phyloP scores from a whole-genome alignment of 306 rosid species.

The Echinosophora koreensis region DNA sequence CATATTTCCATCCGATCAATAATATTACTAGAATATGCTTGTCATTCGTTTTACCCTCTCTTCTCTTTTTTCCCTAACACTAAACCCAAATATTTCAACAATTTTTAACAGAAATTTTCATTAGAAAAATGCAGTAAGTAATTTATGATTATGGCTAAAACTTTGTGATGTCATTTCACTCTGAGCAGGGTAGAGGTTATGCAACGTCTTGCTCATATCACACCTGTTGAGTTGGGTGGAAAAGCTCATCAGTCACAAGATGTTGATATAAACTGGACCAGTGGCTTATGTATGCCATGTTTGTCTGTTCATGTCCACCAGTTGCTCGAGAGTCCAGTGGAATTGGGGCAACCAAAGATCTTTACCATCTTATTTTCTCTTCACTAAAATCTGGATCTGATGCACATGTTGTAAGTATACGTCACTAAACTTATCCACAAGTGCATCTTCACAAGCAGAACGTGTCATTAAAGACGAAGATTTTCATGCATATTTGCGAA shows the following conservation, averaged over 20 bases:
- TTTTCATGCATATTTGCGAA: constrained; percentile 27
- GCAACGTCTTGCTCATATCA: constrained; percentile 94
- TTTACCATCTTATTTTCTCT: constrained; percentile 90
- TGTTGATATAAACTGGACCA: constrained; percentile 93
- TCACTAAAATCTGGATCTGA: constrained; percentile 95
- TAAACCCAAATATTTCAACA: no score
- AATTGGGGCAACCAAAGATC: constrained; percentile 75
- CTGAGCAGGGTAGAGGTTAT: constrained; percentile 84
- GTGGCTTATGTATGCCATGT: constrained; percentile 99
- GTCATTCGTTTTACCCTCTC: background rate
- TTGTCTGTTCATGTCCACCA: constrained; percentile 96
- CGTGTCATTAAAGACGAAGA: constrained; percentile 33
- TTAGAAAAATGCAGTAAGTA: no score
- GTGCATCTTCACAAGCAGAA: constrained; percentile 33
- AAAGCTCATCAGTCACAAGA: constrained; percentile 96
- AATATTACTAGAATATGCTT: no score
- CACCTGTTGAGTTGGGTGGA: constrained; percentile 96
- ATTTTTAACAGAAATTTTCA: no score
- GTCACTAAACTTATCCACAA: constrained; percentile 33
- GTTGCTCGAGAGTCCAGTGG: constrained; percentile 73
- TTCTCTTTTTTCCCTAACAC: background rate
- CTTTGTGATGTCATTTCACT: constrained; percentile 41
- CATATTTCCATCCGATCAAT: no score
- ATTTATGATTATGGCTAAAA: background rate
- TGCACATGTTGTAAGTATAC: constrained; percentile 77